phyloP scores from a whole-genome alignment of 2,329 filamentous ascomycete species.

The Fusarium hostae region DNA sequence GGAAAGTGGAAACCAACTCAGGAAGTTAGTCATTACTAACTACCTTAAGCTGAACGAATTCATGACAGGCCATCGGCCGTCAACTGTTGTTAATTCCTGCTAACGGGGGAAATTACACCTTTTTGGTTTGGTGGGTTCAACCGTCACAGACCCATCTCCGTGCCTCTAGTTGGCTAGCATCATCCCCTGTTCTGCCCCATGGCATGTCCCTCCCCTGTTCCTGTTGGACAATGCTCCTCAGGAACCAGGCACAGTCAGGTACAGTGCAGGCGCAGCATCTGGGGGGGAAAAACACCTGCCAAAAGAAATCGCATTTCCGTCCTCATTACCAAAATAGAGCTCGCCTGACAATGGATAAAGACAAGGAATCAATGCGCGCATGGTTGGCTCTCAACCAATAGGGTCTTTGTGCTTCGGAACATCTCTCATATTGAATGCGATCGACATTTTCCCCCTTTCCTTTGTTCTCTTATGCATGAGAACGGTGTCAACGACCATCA shows the following conservation, averaged over 20 bases:
- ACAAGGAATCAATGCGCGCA: slow-evolving; percentile 4
- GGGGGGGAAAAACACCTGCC: slow-evolving; percentile 15
- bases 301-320: slow-evolving; percentile 24
- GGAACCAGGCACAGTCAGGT: not conserved
- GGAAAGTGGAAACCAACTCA: not conserved
- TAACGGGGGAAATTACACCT: slow-evolving; percentile 33
- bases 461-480: slow-evolving; percentile 18
- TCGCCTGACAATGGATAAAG: not conserved
- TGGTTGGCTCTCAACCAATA: not conserved
- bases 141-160: slow-evolving; percentile 13
- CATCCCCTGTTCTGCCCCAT: slow-evolving; percentile 21
- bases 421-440: slow-evolving; percentile 32
- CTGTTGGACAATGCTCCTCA: slow-evolving; percentile 17
- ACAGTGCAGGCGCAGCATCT: slow-evolving; percentile 1
- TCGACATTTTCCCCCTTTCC: slow-evolving; percentile 21
- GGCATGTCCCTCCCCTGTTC: slow-evolving; percentile 13
- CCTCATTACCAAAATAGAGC: not conserved
- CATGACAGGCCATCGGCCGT: slow-evolving; percentile 1
- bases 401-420: not conserved
- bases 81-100: slow-evolving; percentile 1
- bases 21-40: not conserved
- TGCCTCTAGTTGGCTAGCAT: slow-evolving; percentile 11
- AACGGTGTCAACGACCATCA: slow-evolving; percentile 1
- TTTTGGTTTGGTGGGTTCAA: slow-evolving; percentile 10
- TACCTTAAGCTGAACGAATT: not conserved